phyloP scores from a whole-genome alignment of 495 filamentous ascomycete species.

The Aspergillus taichungensis region DNA sequence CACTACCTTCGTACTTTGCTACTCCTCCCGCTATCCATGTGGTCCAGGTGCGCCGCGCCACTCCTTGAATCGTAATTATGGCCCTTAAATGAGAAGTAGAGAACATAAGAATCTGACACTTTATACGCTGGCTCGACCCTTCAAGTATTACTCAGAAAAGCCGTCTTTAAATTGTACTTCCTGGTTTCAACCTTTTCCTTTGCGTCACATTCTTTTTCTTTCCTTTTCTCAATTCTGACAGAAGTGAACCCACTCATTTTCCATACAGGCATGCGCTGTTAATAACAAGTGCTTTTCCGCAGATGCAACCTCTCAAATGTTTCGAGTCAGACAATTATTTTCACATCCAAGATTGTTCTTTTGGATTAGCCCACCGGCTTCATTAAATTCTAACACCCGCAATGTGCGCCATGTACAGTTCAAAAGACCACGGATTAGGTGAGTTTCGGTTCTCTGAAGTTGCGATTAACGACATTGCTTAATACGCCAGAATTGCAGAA shows the following conservation, averaged over 20 bases:
- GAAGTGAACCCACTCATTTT: neutral
- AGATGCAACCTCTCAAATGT: conserved; percentile 27
- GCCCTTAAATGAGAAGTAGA: too few relatives aligned
- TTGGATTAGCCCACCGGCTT: conserved; percentile 12
- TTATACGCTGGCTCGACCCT: too few relatives aligned
- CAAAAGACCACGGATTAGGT: conserved; percentile 34
- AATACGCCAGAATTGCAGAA: conserved; percentile 14
- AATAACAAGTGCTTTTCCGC: conserved; percentile 2
- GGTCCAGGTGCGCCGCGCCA: too few relatives aligned
- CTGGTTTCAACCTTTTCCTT: too few relatives aligned
- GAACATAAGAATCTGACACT: too few relatives aligned
- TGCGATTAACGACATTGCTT: neutral
- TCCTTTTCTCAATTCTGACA: too few relatives aligned
- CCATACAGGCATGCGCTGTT: conserved; percentile 6
- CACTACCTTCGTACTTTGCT: too few relatives aligned
- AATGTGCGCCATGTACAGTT: conserved; percentile 31
- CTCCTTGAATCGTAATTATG: too few relatives aligned
- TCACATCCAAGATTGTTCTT: conserved; percentile 20
- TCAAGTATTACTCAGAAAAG: too few relatives aligned
- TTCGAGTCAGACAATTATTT: conserved; percentile 25
- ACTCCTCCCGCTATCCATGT: too few relatives aligned
- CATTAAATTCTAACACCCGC: conserved; percentile 7
- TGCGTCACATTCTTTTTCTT: too few relatives aligned
- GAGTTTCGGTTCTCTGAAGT: conserved; percentile 1
- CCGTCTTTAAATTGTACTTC: too few relatives aligned